phyloP scores from a whole-genome alignment of 2,329 filamentous ascomycete species.

The Ceratocystis eucalypticola region DNA sequence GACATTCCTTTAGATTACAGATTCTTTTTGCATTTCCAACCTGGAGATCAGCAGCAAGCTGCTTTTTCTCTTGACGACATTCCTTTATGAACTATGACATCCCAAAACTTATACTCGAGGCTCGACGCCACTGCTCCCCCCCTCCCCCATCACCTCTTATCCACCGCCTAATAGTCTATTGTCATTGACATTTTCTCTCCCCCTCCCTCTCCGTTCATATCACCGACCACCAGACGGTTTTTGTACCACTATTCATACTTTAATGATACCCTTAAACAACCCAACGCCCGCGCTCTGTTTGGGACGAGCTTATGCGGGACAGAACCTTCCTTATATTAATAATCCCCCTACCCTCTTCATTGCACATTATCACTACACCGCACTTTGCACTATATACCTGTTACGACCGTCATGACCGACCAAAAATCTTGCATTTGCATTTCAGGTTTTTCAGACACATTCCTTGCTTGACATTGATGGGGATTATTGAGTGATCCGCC shows the following conservation, averaged over 20 bases:
- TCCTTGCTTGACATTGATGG: conserved; percentile 14
- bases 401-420: conserved; percentile 19
- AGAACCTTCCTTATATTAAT: conserved; percentile 16
- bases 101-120: conserved; percentile 10
- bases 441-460: conserved; percentile 19
- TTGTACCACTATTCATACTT: conserved; percentile 12
- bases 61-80: conserved; percentile 10
- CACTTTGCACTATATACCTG: conserved; percentile 15
- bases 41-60: conserved; percentile 5
- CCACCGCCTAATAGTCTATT: background rate
- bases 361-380: conserved; percentile 7
- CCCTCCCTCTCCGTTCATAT: background rate
- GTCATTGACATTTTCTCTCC: background rate
- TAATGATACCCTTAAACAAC: conserved; percentile 17
- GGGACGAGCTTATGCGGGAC: conserved; percentile 13
- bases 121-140: conserved; percentile 16
- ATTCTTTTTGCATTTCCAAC: conserved; percentile 6
- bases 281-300: conserved; percentile 13
- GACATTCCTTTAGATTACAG: conserved; percentile 13
- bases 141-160: background rate
- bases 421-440: conserved; percentile 19
- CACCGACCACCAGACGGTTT: conserved; percentile 3
- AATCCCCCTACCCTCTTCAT: background rate
- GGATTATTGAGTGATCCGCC: conserved; percentile 5
- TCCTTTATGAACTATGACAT: conserved; percentile 13